phyloP scores from a whole-genome alignment of 78 protist genomes.

The Chrysochromulina parva region DNA sequence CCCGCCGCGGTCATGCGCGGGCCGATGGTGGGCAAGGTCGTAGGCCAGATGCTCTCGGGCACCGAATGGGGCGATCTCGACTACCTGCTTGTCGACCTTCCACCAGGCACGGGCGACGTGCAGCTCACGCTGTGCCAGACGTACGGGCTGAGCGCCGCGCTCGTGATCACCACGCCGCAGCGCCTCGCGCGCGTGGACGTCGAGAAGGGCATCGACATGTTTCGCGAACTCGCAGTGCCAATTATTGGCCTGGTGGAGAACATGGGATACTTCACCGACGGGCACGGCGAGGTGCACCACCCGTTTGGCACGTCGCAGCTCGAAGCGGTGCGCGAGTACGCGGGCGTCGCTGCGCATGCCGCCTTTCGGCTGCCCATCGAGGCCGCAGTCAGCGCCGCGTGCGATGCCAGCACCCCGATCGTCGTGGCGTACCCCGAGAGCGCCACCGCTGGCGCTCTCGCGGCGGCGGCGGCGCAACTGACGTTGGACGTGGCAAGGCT shows the following conservation, averaged over 20 bases:
- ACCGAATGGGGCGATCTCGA: conserved; percentile 90
- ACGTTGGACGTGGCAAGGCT: neutral
- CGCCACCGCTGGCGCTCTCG: neutral
- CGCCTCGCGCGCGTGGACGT: conserved; percentile 26
- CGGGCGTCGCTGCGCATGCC: neutral
- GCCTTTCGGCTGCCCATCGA: neutral
- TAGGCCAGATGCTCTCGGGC: conserved; percentile 53
- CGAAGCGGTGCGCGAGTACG: neutral
- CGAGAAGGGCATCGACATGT: conserved; percentile 41
- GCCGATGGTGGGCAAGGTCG: neutral
- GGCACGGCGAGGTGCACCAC: neutral
- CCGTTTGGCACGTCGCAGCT: conserved; percentile 8
- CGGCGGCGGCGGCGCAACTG: neutral
- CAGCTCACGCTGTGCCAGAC: conserved; percentile 85
- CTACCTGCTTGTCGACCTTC: conserved; percentile 87
- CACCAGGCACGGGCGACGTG: conserved; percentile 98
- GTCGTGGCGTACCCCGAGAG: neutral
- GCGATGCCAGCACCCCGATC: neutral
- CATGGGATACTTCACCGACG: neutral
- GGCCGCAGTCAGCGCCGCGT: neutral
- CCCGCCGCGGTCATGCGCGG: conserved; percentile 47
- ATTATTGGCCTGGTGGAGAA: neutral
- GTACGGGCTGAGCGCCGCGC: conserved; percentile 50
- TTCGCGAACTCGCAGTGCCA: neutral
- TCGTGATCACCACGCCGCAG: conserved; percentile 57